Evolutionary conservation across 2,329 filamentous ascomycete species (phyloP).

Genomic region (Leptographium radiaticola): DNA sequence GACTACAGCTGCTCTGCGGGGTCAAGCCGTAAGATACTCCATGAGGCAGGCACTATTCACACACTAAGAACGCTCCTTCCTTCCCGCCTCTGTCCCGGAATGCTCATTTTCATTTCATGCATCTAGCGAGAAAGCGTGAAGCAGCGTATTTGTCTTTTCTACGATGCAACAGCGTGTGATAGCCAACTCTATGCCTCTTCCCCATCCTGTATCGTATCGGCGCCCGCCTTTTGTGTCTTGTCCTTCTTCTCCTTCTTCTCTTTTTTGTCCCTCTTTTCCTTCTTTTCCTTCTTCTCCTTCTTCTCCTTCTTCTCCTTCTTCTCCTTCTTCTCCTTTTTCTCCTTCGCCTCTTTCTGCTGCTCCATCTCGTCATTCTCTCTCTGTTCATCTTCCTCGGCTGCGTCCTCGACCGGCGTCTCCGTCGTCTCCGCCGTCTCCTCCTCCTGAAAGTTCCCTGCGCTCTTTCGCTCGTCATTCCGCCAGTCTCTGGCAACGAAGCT

Average conservation of each 20-base stretch:
- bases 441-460: background rate
- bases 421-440: background rate
- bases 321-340: constrained; percentile 2
- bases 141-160: no score
- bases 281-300: constrained; percentile 2
- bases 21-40: no score
- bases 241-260: background rate
- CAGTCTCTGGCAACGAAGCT: background rate
- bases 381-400: background rate
- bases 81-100: no score
- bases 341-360: background rate
- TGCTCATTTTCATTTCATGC: no score
- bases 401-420: constrained; percentile 1
- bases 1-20: no score
- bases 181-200: no score
- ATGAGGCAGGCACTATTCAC: no score
- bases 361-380: background rate
- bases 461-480: background rate
- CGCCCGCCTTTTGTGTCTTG: background rate
- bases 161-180: no score
- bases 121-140: no score
- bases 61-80: no score
- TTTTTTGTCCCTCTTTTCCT: background rate
- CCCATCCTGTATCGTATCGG: no score
- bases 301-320: constrained; percentile 2